These are phyloP conservation scores for Medicago arabica DNA, from an alignment of 306 rosid genomes.

Conservation along the genomic window DNA sequence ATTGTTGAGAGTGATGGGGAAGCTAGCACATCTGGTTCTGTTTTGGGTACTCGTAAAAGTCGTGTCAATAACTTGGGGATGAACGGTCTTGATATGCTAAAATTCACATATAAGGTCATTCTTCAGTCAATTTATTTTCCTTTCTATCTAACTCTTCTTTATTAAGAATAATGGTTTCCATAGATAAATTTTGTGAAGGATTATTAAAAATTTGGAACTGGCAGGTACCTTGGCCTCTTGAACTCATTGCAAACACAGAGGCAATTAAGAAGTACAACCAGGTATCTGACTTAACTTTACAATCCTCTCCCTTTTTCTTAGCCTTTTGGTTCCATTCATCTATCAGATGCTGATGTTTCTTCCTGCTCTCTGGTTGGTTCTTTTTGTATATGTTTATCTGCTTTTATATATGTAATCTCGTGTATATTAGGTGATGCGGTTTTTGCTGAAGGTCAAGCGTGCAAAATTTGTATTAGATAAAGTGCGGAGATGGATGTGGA, in stretches of 20 bases:
- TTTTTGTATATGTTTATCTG: conserved; percentile 30
- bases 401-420: neutral
- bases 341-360: conserved; percentile 25
- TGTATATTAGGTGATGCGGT: conserved; percentile 77
- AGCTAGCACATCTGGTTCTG: conserved; percentile 49
- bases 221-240: conserved; percentile 99
- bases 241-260: conserved; percentile 89
- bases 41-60: conserved; percentile 58
- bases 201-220: conserved; percentile 43
- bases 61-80: conserved; percentile 72
- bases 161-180: conserved; percentile 20
- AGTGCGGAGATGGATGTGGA: conserved; percentile 99
- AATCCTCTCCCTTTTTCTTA: neutral
- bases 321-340: conserved; percentile 35
- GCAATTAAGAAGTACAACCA: conserved; percentile 96
- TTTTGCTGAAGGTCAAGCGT: conserved; percentile 93
- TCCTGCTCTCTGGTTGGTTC: conserved; percentile 28
- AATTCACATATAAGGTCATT: conserved; percentile 84
- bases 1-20: conserved; percentile 64
- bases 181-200: neutral
- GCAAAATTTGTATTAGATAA: conserved; percentile 93
- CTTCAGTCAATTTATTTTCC: conserved; percentile 37
- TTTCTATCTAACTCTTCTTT: conserved; percentile 26
- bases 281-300: conserved; percentile 52
- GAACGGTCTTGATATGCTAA: conserved; percentile 83